Percentiles rank a stretch among this genome's conserved stretches.
These are phyloP conservation scores for Chaetomium cochliodes DNA, from an alignment of 495 filamentous ascomycete species.

Conservation along the genomic window DNA sequence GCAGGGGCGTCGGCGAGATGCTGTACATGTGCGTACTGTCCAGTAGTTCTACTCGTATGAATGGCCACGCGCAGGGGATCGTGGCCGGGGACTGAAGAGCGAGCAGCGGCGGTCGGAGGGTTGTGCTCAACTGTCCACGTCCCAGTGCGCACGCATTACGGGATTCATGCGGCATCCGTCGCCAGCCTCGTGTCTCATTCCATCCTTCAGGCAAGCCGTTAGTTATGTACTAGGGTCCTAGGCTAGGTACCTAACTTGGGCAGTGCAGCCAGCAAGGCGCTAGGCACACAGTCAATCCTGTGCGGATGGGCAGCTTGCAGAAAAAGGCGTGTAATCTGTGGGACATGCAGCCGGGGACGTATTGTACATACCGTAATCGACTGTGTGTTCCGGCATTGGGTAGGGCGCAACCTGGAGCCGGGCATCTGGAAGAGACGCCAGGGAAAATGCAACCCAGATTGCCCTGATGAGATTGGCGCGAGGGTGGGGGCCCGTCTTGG, in stretches of 20 bases:
- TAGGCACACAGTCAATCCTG: no score
- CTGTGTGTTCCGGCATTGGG: neutral
- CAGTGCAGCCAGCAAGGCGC: no score
- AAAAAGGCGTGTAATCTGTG: neutral
- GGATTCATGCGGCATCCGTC: neutral
- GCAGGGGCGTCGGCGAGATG: slow-evolving; percentile 6
- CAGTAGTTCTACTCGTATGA: no score
- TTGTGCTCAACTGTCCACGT: no score
- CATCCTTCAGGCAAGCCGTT: neutral
- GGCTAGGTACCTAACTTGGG: no score
- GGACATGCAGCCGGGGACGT: neutral
- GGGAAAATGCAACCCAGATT: slow-evolving; percentile 30
- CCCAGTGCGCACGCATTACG: neutral
- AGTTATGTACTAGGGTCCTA: no score
- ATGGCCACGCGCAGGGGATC: neutral
- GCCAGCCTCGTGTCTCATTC: neutral
- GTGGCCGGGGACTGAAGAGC: neutral
- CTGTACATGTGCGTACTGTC: neutral
- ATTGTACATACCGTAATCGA: slow-evolving; percentile 1
- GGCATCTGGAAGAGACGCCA: slow-evolving; percentile 20
- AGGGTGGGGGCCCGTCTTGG: neutral
- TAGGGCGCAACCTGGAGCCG: neutral
- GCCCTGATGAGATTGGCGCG: slow-evolving; percentile 23
- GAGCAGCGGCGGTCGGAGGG: neutral
- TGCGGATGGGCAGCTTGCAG: no score